Evolutionary conservation across 768 basidiomycete genomes (phyloP), one percentile per base, ranked within the genome.

Genomic region (Stropharia rugosoannulata): DNA sequence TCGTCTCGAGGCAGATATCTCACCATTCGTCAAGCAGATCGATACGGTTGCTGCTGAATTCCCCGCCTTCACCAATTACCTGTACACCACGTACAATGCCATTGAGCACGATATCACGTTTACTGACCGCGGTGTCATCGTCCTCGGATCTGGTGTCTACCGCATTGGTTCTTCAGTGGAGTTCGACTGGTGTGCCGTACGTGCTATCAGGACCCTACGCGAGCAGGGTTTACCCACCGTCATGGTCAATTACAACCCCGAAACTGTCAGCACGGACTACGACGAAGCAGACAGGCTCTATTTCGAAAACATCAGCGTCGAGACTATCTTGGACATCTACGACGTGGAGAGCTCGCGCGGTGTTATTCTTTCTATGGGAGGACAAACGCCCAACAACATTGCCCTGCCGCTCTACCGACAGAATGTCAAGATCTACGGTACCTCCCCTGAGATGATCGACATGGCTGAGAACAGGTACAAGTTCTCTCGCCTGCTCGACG

Each of bases 181-280:
- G 75, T 98, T 99, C 74, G 96, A 98, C 70, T 99, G 96, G 96
- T 98, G 96, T 71, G 97, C 96, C 13, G 96, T 99, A 51, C 89
- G 95, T 47, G 94, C 95, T 32, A 98, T 98, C 68, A 80, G 96
- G 62, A 98, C 97, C 0, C 80, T 99, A 27, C 93, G 95, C 60
- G 91, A 96, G n/a, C 87, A 91, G 65, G 95, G 95, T 15, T 75
- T 94, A 47, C 93, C 92, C 59, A 98, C 96, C 4, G 85, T 98
- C 71, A 99, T 98, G 96, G 90, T 98, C 76, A 98, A 99, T 76
- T 98, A 98, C 75, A 98, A 99, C 72, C 97, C 96, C 12, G 96
- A 98, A 76, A 99, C 97, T 1, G 97, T 99, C 70, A 94, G 91
- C 66, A 98, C 97, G 32, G 96, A 98, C 72, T 98, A 98, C 73